phyloP scores from a whole-genome alignment of 805 yeast genomes.

The Diddensiella santjacobensis region DNA sequence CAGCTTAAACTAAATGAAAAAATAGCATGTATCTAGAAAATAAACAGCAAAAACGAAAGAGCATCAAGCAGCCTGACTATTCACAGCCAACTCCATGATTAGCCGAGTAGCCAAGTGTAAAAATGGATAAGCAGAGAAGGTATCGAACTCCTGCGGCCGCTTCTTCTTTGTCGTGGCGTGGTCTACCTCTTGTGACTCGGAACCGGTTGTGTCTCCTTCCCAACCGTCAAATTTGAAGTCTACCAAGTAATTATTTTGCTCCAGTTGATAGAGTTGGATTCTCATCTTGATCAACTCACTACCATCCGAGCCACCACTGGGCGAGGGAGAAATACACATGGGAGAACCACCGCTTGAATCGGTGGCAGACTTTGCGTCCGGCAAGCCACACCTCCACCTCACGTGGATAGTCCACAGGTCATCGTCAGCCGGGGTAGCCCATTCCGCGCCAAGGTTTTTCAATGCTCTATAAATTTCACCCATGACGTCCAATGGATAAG shows the following conservation, averaged over 20 bases:
- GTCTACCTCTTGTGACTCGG: conserved; percentile 86
- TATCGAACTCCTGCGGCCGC: conserved; percentile 54
- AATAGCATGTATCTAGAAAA: not conserved
- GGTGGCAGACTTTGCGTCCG: conserved; percentile 1
- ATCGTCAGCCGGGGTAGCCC: conserved; percentile 94
- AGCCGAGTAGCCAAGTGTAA: conserved; percentile 86
- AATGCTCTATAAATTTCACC: conserved; percentile 95
- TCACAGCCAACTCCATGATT: conserved; percentile 96
- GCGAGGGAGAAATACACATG: conserved; percentile 3
- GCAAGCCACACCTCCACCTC: conserved; percentile 70
- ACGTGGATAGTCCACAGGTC: conserved; percentile 95
- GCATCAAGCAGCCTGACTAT: conserved; percentile 55
- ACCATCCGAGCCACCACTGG: conserved; percentile 16
- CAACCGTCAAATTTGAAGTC: conserved; percentile 98
- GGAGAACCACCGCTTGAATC: not conserved
- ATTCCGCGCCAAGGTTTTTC: conserved; percentile 91
- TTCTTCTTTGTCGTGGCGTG: conserved; percentile 15
- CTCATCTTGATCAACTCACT: conserved; percentile 90
- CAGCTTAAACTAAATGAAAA: not conserved
- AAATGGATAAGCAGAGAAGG: conserved; percentile 95
- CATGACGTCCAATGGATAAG: conserved; percentile 97
- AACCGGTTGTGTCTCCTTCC: conserved; percentile 94
- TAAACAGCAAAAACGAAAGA: not conserved
- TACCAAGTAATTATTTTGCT: conserved; percentile 91
- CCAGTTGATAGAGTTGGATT: conserved; percentile 91